These are phyloP conservation scores for Bocquillonia castaneifolia DNA, from an alignment of 441 rosid species.

Conservation along the genomic window DNA sequence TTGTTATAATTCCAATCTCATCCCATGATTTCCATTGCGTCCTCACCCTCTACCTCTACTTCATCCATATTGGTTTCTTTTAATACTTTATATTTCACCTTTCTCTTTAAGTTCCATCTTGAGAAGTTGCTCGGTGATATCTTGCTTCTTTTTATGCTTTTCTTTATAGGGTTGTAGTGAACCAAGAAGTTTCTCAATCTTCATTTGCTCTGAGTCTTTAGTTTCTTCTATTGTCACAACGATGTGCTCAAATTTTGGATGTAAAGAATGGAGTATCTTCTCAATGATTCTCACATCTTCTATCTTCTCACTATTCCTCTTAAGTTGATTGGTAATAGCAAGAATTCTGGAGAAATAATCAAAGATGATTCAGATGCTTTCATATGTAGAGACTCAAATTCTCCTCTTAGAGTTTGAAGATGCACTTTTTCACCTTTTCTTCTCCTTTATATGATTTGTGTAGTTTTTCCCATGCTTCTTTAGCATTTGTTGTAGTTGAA, in stretches of 20 bases:
- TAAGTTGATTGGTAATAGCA: constrained; percentile 6
- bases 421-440: background rate
- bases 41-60: too few species aligned
- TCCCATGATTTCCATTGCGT: too few species aligned
- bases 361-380: background rate
- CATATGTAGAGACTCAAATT: constrained; percentile 6
- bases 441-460: constrained; percentile 2
- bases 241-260: background rate
- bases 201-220: background rate
- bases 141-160: background rate
- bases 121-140: too few species aligned
- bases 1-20: too few species aligned
- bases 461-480: constrained; percentile 4
- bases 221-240: background rate
- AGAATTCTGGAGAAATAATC: background rate
- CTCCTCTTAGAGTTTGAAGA: background rate
- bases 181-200: background rate
- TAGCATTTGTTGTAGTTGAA: background rate
- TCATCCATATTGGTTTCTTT: too few species aligned
- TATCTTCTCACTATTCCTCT: background rate
- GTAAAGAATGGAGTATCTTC: background rate
- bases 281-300: background rate
- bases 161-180: background rate
- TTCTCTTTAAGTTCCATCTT: too few species aligned
- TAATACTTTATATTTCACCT: too few species aligned